Base-by-base conservation (phyloP, 345 rosid species). In the Noccaea bulbosa region DNA sequence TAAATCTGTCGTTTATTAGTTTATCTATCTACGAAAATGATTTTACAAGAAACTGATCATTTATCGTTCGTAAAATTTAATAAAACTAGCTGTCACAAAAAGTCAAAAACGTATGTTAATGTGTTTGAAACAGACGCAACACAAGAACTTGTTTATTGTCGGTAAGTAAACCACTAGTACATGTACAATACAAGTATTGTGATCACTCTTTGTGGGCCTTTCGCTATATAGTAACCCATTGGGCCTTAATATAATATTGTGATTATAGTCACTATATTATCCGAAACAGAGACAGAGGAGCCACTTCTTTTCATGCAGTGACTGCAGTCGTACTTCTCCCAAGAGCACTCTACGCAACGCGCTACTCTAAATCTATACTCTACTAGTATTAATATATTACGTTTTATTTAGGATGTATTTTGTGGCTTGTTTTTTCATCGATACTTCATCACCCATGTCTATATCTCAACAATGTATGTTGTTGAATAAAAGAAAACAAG, bases 271-370 rank as follows among this genome's bases (percentile, higher is more conserved):
- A 56, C 57, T 35, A 35, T 40, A 46, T 20, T 5, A 33, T 68
- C 57, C 39, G 30, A 56, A 14, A 24, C 11, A 47, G 61, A 51
- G 53, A 10, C 32, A 14, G 52, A 50, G 14, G 67, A 40, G 53
- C 53, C 37, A 62, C 62, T 41, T 62, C 75, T 71, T 71, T 71
- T 71, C 16, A 71, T 62, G 75, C 75, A n/a, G n/a, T n/a, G n/a
- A n/a, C n/a, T n/a, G n/a, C n/a, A 71, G n/a, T 40, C 15, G 45
- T 61, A 71, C 75, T 62, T 61, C n/a, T 33, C 53, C 75, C 75
- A 62, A 62, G 68, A 61, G 53, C 16, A 71, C 37, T 50, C 66
- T 69, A 59, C 24, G 57, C 30, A 27, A 27, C 30, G 0, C 51
- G 22, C 58, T 69, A 70, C 67, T 59, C 75, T 61, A 32, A 37